Evolutionary conservation across 768 basidiomycete genomes (phyloP).

Genomic region (Paxillus ammoniavirescens): DNA sequence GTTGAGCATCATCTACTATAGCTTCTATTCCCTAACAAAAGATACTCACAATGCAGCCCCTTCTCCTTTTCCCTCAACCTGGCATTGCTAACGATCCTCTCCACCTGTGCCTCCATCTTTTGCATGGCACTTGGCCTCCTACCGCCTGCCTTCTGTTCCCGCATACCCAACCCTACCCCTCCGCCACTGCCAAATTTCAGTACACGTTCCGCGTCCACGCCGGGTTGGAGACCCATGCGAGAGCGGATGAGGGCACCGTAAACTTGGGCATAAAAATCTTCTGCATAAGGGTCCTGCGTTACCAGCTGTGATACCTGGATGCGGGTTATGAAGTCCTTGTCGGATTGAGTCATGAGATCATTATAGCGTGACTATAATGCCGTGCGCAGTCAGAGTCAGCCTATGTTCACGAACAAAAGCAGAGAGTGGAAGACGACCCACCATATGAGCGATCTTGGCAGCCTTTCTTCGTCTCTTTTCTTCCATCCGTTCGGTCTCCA

Average conservation of each 20-base stretch:
- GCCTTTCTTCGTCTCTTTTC: constrained; percentile 78
- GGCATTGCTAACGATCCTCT: constrained; percentile 91
- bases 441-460: constrained; percentile 89
- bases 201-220: constrained; percentile 68
- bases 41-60: constrained; percentile 52
- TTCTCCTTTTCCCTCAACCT: constrained; percentile 85
- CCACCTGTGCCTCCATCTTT: constrained; percentile 92
- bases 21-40: not conserved
- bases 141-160: constrained; percentile 50
- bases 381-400: not conserved
- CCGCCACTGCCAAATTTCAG: constrained; percentile 87
- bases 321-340: constrained; percentile 99
- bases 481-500: constrained; percentile 88
- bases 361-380: constrained; percentile 77
- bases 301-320: constrained; percentile 99
- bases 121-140: constrained; percentile 86
- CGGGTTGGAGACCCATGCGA: constrained; percentile 63
- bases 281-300: constrained; percentile 94
- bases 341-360: constrained; percentile 94
- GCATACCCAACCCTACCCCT: constrained; percentile 68
- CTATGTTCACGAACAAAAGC: constrained; percentile 4
- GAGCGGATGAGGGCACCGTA: constrained; percentile 83
- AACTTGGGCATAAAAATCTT: constrained; percentile 98
- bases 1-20: not conserved
- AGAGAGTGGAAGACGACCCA: constrained; percentile 28